Evolutionary conservation across 2,329 filamentous ascomycete genomes (phyloP).

Genomic region (Aschersonia sp.): DNA sequence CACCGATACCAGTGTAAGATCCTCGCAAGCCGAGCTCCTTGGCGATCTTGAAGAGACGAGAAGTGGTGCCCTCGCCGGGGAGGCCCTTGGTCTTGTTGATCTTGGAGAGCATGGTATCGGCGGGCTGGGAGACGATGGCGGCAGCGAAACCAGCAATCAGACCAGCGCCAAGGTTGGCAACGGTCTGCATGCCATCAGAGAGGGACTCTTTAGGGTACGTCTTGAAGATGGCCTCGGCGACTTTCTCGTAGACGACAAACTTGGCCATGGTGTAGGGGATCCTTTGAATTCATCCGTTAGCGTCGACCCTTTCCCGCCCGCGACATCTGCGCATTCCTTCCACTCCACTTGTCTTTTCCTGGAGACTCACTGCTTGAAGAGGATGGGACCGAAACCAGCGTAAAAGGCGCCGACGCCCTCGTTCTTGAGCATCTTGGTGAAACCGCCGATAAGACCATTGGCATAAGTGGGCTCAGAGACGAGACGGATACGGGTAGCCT

Average conservation of each 20-base stretch:
- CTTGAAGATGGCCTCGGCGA: slow-evolving; percentile 58
- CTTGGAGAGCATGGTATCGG: slow-evolving; percentile 88
- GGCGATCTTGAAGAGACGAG: slow-evolving; percentile 74
- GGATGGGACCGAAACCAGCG: slow-evolving; percentile 76
- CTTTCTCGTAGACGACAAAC: slow-evolving; percentile 89
- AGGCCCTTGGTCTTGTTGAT: slow-evolving; percentile 91
- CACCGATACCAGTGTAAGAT: slow-evolving; percentile 68
- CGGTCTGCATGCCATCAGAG: slow-evolving; percentile 56
- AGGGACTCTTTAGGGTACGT: slow-evolving; percentile 55
- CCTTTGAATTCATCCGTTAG: slow-evolving; percentile 16
- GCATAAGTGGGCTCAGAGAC: slow-evolving; percentile 80
- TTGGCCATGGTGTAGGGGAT: slow-evolving; percentile 91
- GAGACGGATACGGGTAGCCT: slow-evolving; percentile 87
- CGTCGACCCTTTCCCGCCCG: too few species aligned
- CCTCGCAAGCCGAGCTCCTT: slow-evolving; percentile 72
- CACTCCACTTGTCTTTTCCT: too few species aligned
- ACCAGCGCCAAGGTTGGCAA: slow-evolving; percentile 56
- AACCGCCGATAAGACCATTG: slow-evolving; percentile 62
- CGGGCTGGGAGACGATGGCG: slow-evolving; percentile 75
- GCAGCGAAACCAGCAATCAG: slow-evolving; percentile 59
- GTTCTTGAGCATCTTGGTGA: slow-evolving; percentile 67
- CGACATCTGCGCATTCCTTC: too few species aligned
- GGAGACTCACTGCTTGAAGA: slow-evolving; percentile 38
- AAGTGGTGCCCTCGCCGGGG: slow-evolving; percentile 70
- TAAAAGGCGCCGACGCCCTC: slow-evolving; percentile 83